Evolutionary conservation across 768 basidiomycete species (phyloP).

Genomic region (Serendipita sp.): DNA sequence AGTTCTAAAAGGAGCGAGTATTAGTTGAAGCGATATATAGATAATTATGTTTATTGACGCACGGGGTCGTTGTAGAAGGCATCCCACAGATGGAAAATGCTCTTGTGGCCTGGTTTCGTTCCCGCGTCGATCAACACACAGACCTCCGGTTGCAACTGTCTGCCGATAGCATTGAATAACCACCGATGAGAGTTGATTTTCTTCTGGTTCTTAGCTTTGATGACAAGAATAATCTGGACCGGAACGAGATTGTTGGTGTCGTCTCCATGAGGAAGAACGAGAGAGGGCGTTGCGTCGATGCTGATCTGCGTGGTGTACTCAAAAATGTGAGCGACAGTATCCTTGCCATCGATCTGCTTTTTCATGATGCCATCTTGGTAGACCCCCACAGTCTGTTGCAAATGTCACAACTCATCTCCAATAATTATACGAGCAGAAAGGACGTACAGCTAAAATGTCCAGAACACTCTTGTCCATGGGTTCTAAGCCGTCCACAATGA

Average conservation of each 20-base stretch:
- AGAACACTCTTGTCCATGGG: slow-evolving; percentile 70
- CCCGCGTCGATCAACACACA: slow-evolving; percentile 91
- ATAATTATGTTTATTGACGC: not conserved
- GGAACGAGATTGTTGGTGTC: slow-evolving; percentile 88
- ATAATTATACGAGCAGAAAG: not conserved
- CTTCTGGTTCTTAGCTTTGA: slow-evolving; percentile 91
- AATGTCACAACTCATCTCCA: slow-evolving; percentile 68
- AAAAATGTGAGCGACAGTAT: slow-evolving; percentile 88
- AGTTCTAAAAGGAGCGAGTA: slow-evolving; percentile 20
- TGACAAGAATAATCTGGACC: slow-evolving; percentile 77
- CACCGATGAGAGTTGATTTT: slow-evolving; percentile 94
- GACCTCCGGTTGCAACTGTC: slow-evolving; percentile 72
- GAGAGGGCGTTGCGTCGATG: slow-evolving; percentile 76
- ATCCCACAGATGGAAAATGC: slow-evolving; percentile 91
- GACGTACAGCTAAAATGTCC: slow-evolving; percentile 17
- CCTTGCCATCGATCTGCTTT: slow-evolving; percentile 50
- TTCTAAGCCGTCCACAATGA: slow-evolving; percentile 86
- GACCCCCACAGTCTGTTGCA: slow-evolving; percentile 62
- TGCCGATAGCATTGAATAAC: slow-evolving; percentile 89
- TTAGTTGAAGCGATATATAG: not conserved
- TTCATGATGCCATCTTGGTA: slow-evolving; percentile 96
- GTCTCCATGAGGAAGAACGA: slow-evolving; percentile 78
- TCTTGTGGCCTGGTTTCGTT: slow-evolving; percentile 92
- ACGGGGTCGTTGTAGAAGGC: slow-evolving; percentile 63
- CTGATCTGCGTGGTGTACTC: slow-evolving; percentile 98